These are phyloP conservation scores for Aspergillus fructus DNA, from an alignment of 2,329 filamentous ascomycete genomes.

Conservation along the genomic window DNA sequence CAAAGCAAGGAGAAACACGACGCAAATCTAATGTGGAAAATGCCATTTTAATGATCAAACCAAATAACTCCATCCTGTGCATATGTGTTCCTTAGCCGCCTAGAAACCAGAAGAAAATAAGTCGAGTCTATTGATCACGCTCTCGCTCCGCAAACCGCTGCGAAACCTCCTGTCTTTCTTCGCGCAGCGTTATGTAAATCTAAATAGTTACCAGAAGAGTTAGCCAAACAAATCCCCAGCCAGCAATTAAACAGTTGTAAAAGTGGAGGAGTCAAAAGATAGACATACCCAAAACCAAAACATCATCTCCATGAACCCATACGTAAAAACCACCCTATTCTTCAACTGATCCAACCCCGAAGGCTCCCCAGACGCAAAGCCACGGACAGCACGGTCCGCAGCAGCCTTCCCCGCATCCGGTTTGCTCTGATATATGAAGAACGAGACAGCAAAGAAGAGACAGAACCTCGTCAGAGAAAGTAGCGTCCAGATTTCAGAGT, in stretches of 20 bases:
- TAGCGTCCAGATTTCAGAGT: slow-evolving; percentile 40
- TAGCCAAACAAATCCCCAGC: neutral
- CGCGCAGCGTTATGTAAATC: slow-evolving; percentile 36
- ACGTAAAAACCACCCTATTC: slow-evolving; percentile 82
- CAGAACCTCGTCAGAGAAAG: slow-evolving; percentile 36
- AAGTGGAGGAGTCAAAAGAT: neutral
- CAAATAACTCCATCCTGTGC: neutral
- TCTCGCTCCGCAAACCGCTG: slow-evolving; percentile 20
- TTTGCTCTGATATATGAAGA: slow-evolving; percentile 39
- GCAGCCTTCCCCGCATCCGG: slow-evolving; percentile 25
- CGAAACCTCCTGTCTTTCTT: slow-evolving; percentile 36
- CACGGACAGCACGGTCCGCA: neutral
- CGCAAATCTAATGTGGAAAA: slow-evolving; percentile 6
- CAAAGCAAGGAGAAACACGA: neutral
- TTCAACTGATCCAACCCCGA: slow-evolving; percentile 66
- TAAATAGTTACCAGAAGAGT: slow-evolving; percentile 17
- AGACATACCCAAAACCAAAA: slow-evolving; percentile 76
- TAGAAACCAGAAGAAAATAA: neutral
- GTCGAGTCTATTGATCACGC: slow-evolving; percentile 13
- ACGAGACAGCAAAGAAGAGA: slow-evolving; percentile 37
- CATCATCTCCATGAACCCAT: slow-evolving; percentile 78
- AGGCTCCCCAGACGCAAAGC: neutral
- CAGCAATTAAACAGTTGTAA: neutral
- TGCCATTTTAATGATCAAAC: slow-evolving; percentile 1
- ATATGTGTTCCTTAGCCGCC: neutral